Conservation (phyloP, 768 basidiomycete genomes). For the Boletus barrowsii region DNA sequence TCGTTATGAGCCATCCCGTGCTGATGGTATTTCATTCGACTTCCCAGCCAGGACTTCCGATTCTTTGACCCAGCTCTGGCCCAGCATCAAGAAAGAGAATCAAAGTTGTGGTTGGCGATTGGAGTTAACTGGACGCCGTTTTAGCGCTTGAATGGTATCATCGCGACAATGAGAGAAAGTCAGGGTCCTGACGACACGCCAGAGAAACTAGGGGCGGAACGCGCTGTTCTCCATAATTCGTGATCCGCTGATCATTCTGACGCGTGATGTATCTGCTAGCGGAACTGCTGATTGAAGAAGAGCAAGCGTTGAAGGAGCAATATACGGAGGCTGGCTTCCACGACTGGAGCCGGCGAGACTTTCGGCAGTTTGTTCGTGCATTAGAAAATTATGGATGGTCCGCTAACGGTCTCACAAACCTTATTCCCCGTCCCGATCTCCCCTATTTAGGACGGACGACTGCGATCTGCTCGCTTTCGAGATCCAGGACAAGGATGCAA, state of each 20-base stretch:
- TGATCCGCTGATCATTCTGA: background rate
- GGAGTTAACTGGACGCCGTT: background rate
- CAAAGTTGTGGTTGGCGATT: background rate
- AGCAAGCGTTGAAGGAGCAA: constrained; percentile 75
- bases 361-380: constrained; percentile 84
- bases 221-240: constrained; percentile 23
- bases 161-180: constrained; percentile 61
- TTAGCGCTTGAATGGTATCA: constrained; percentile 65
- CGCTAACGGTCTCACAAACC: constrained; percentile 16
- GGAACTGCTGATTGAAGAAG: constrained; percentile 87
- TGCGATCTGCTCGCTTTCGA: constrained; percentile 72
- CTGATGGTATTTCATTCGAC: background rate
- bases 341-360: constrained; percentile 90
- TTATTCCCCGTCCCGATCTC: background rate
- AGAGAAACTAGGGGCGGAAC: constrained; percentile 83
- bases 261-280: constrained; percentile 42
- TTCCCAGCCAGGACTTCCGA: constrained; percentile 85
- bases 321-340: constrained; percentile 78
- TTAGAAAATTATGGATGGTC: constrained; percentile 82
- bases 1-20: background rate
- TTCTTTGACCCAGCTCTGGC: constrained; percentile 85
- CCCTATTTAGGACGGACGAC: constrained; percentile 51
- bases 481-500: constrained; percentile 78
- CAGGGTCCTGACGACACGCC: constrained; percentile 71
- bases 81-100: constrained; percentile 82